Evolutionary conservation across 345 rosid species (phyloP).

Genomic region (Salix brachista): DNA sequence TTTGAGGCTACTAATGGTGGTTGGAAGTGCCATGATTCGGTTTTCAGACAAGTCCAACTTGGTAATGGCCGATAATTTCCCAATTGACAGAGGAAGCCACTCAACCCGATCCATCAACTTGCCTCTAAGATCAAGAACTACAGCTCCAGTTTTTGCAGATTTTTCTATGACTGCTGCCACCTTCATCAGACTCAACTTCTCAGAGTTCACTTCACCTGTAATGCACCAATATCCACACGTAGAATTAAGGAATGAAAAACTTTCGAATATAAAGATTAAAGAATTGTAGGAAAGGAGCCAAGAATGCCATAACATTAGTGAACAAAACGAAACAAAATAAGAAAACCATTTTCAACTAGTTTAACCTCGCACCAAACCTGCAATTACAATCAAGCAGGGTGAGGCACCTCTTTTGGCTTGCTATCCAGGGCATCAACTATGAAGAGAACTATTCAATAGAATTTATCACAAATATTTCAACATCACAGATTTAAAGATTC

Average conservation of each 20-base stretch:
- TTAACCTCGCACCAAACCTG: neutral
- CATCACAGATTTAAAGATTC: neutral
- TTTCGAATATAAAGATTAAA: neutral
- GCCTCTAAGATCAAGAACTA: constrained; percentile 50
- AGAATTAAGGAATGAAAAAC: neutral
- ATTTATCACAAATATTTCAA: neutral
- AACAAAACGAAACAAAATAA: neutral
- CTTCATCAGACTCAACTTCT: constrained; percentile 53
- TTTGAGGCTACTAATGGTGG: constrained; percentile 36
- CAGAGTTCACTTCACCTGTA: constrained; percentile 35
- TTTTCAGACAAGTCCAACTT: constrained; percentile 57
- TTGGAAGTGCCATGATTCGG: constrained; percentile 58
- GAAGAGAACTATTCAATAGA: neutral
- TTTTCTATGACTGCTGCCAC: constrained; percentile 56
- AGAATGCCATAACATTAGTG: neutral
- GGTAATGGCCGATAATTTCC: constrained; percentile 42
- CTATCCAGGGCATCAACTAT: neutral
- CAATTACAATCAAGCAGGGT: no score
- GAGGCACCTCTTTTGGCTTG: neutral
- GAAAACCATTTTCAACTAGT: neutral
- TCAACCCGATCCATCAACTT: constrained; percentile 55
- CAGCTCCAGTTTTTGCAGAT: constrained; percentile 40
- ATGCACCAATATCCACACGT: constrained; percentile 7
- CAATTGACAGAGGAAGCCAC: constrained; percentile 67
- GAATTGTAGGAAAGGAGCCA: neutral